Conservation (phyloP, 306 rosid genomes). For the Acacia confusa region DNA sequence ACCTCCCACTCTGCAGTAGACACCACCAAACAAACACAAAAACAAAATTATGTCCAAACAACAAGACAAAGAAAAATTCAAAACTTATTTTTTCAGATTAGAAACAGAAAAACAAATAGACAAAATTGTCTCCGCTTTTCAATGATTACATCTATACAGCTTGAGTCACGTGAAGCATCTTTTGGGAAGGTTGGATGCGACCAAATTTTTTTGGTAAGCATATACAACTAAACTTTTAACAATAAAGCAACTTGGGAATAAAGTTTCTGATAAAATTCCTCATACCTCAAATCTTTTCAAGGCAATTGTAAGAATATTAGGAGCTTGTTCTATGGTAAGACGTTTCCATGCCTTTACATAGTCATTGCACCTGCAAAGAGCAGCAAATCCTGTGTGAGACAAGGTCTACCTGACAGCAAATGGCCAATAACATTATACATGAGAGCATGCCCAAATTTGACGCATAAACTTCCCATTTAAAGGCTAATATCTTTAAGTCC, state of each 20-base stretch:
- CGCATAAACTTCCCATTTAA: not conserved
- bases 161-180: not conserved
- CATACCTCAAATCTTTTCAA: conserved; percentile 81
- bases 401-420: not conserved
- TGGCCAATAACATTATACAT: not conserved
- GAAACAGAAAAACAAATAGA: not conserved
- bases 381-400: conserved; percentile 1
- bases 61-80: not conserved
- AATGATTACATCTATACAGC: not conserved
- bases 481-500: not conserved
- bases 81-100: not conserved
- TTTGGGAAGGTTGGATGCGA: not conserved
- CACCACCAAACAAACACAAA: conserved; percentile 14
- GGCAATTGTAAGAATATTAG: conserved; percentile 72
- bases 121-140: not conserved
- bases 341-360: conserved; percentile 89
- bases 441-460: not conserved
- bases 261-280: conserved; percentile 12
- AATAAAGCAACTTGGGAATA: not conserved
- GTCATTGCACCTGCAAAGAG: conserved; percentile 65
- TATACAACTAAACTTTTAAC: not conserved
- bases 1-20: conserved; percentile 74
- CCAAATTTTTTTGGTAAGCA: not conserved
- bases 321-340: conserved; percentile 72
- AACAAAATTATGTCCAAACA: not conserved